Percentiles rank a stretch among this genome's conserved stretches.
Evolutionary conservation across 2,329 filamentous ascomycete species (phyloP).

Genomic region (Aureobasidium melanogenum): DNA sequence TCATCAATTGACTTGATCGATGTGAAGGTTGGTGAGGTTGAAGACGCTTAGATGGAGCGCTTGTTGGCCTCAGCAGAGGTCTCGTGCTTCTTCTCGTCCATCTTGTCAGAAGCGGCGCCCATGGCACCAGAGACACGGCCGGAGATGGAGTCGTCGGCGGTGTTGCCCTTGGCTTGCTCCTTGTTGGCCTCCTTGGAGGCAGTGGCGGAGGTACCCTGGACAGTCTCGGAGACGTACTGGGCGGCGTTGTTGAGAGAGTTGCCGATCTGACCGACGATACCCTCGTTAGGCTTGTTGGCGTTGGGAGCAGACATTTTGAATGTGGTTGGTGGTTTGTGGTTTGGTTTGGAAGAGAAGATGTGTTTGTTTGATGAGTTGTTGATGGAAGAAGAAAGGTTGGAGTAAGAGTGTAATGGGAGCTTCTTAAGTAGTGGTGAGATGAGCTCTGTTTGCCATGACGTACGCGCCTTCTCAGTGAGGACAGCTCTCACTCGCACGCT

Average conservation of each 20-base stretch:
- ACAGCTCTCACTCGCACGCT: neutral
- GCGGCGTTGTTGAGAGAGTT: constrained; percentile 42
- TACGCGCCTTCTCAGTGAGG: neutral
- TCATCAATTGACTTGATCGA: constrained; percentile 3
- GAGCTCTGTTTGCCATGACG: neutral
- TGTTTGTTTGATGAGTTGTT: constrained; percentile 8
- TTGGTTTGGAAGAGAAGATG: constrained; percentile 8
- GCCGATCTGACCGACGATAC: constrained; percentile 10
- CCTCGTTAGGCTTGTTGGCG: constrained; percentile 34
- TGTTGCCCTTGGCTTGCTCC: constrained; percentile 9
- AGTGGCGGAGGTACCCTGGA: constrained; percentile 45
- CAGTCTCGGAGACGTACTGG: constrained; percentile 60
- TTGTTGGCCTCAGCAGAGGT: constrained; percentile 41
- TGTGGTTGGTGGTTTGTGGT: constrained; percentile 12
- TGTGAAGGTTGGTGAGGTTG: neutral
- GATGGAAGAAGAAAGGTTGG: neutral
- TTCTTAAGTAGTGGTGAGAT: constrained; percentile 4
- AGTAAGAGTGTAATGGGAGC: neutral
- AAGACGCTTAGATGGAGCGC: constrained; percentile 24
- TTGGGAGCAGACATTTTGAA: constrained; percentile 37
- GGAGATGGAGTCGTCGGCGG: constrained; percentile 40
- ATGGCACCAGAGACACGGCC: constrained; percentile 48
- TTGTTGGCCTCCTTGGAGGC: constrained; percentile 13
- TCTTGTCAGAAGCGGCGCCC: constrained; percentile 45
- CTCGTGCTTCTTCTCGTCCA: constrained; percentile 45